Base-by-base conservation (phyloP, 257 asterid genomes). In the Salvia hispanica region DNA sequence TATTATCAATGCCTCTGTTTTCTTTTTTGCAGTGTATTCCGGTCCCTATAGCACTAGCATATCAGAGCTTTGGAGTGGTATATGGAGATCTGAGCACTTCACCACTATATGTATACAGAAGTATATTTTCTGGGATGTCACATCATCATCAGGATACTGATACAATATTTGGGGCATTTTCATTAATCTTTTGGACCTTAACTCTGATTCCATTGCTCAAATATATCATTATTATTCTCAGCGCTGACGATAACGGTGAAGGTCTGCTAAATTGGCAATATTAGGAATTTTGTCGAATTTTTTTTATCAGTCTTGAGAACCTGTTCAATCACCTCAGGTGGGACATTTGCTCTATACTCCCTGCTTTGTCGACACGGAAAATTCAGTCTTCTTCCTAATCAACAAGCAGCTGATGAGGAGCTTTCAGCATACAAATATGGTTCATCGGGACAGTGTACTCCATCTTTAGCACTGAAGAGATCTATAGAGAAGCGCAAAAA, bases 371-470 rank as follows among this genome's bases (percentile, higher is more conserved):
- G 99, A 74, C 95, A 93, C 83, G 96, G 97, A 62, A 93, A 93
- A 65, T 82, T 93, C 70, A 79, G 96, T 75, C 85, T 93, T 77
- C 99, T 93, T 82, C 95, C 99, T 56, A 93, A 90, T 83, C 99
- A 93, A 72, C 98, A 93, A 81, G 97, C 98, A 28, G 98, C 98
- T 59, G 98, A 93, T 58, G 98, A 90, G 85, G 99, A 93, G 76
- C 86, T 93, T 57, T 82, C 90, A 40, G 65, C 99, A 54, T 93
- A 88, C 81, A 93, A 83, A 79, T 86, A 85, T 79, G 95, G 96
- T 18, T 83, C 85, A 64, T 52, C 62, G 2, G 83, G 86, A 76
- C 96, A 80, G 69, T 72, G 88, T 71, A 71, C 88, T 40, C 58
- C 86, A 37, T 77, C 91, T 48, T 51, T 76, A 70, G 83, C 84